Evolutionary conservation across 2,329 filamentous ascomycete genomes (phyloP), one percentile per base, ranked within the genome.

Genomic region (Fusarium chaquense): DNA sequence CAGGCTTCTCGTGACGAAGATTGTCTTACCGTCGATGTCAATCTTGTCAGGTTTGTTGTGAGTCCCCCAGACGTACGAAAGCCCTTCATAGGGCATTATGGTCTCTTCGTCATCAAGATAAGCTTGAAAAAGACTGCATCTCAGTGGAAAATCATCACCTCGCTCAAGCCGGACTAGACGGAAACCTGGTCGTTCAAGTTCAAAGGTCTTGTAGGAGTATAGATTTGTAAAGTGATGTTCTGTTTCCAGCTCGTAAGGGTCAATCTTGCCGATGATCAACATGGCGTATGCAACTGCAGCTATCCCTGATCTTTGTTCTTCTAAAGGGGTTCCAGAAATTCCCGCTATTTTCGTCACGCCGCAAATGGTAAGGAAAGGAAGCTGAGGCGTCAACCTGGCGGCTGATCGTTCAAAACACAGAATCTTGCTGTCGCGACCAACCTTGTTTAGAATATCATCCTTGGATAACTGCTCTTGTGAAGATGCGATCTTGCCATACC

Each of bases 31-130:
- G 0, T 63, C 10, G 0, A 67, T 9, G n/a, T n/a, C n/a, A 1
- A 70, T 44, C 2, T 43, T 35, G 3, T 10, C 1, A 0, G n/a
- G 22, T 2, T 8, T 47, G 0, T 1, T 2, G 2, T 32, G 44
- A 0, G 5, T 4, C 0, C 22, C 67, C 67, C 67, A 70, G 0
- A 26, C 6, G 4, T 70, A 70, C 0, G 67, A 70, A 0, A 70
- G n/a, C 2, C 57, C 54, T 20, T 62, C 62, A 1, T 66, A 69
- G 0, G 57, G 20, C 0, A 62, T 22, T 0, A 55, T 33, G 1
- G 4, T 46, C 2, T 43, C 49, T 2, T 53, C n/a, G 1, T 62
- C 6, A 1, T 63, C 46, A 1, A 64, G 40, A 2, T 55, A 52
- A 0, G 49, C 64, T 35, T 68, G 58, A 0, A 41, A 33, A 1